Base-by-base conservation (phyloP, 139 green algal species). In the Mychonastes homosphaera region DNA sequence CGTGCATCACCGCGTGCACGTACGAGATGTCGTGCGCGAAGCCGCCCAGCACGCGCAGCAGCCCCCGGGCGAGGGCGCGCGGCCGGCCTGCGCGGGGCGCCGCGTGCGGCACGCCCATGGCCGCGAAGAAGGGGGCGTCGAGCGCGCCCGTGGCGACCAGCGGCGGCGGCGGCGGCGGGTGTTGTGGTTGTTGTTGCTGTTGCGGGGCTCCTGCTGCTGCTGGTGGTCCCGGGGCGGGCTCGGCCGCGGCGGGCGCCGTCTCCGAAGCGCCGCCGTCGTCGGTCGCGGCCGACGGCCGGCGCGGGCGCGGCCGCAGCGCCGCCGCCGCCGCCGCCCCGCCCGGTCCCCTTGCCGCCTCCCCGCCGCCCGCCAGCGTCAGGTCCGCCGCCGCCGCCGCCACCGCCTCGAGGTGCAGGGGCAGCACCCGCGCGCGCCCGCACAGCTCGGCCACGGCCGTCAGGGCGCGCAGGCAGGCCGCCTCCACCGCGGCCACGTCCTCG, bases 371-470 rank as follows among this genome's bases (percentile, higher is more conserved):
- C 33, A 32, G 13, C 10, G 16, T 26, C 18, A 67, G 51, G 61
- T 67, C 61, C 36, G 61, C 40, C 36, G 49, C 49, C 27, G 61
- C 61, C 40, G 61, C 61, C 61, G 60, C 40, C n/a, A 67, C 39
- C 19, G 49, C 39, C 9, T 27, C 35, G 2, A 67, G 50, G 29
- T 67, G 51, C 27, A 39, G 15, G 32, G 61, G 61, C n/a, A 59
- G 28, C 26, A 67, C 39, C 43, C 57, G 12, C 44, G 16, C 44
- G 13, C 38, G 29, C 10, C 6, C 29, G 35, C 58, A 65, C 39
- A 67, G 61, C 18, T 30, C 35, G 35, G 61, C 61, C 38, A 67
- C 47, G 40, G 53, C 61, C 9, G 15, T 24, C 28, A 67, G 32
- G 50, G 30, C 53, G 27, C 51, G 61, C 50, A 67, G 51, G 41